phyloP scores from a whole-genome alignment of 768 basidiomycete genomes.

The Pholiota conissans region DNA sequence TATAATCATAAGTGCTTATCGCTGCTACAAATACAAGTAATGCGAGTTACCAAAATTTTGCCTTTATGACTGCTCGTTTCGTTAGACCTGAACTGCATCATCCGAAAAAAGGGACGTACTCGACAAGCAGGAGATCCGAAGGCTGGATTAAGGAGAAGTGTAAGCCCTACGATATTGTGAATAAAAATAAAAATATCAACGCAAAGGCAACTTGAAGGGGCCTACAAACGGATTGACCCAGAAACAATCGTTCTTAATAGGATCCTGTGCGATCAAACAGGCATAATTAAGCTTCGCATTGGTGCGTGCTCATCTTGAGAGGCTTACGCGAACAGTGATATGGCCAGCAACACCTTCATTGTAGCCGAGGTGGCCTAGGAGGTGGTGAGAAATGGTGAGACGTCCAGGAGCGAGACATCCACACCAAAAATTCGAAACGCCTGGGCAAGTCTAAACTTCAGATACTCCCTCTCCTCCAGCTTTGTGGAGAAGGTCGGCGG shows the following conservation, averaged over 20 bases:
- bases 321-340: constrained; percentile 44
- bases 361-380: constrained; percentile 38
- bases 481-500: constrained; percentile 35
- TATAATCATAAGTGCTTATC: background rate
- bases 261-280: constrained; percentile 28
- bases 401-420: background rate
- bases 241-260: constrained; percentile 40
- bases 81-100: background rate
- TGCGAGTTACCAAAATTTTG: constrained; percentile 20
- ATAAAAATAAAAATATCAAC: background rate
- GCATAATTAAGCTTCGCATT: background rate
- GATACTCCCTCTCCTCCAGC: constrained; percentile 38
- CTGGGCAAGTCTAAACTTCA: constrained; percentile 46
- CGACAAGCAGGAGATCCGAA: constrained; percentile 43
- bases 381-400: background rate
- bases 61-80: constrained; percentile 23
- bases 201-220: background rate
- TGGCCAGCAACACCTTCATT: constrained; percentile 51
- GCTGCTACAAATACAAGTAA: background rate
- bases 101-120: constrained; percentile 26
- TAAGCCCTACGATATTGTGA: constrained; percentile 28
- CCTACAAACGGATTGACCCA: constrained; percentile 50
- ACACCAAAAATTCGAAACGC: constrained; percentile 46
- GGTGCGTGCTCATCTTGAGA: background rate
- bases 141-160: constrained; percentile 48